Conservation (phyloP, 2,329 filamentous ascomycete genomes). For the Ophiostoma himal-ulmi region DNA sequence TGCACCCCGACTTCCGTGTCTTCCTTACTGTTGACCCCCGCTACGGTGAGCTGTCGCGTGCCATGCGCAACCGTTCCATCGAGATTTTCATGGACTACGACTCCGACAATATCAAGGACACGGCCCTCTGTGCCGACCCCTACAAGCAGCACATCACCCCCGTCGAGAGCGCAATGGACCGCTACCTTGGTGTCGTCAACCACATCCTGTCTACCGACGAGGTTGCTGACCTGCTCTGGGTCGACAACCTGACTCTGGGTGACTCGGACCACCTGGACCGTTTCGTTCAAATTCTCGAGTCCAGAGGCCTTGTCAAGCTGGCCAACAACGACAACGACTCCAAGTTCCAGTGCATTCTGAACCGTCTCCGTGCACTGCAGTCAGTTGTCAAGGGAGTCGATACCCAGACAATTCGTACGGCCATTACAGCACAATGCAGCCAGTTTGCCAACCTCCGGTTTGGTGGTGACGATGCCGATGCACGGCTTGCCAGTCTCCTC, state of each 20-base stretch:
- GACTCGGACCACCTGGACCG: conserved; percentile 40
- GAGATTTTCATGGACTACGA: conserved; percentile 68
- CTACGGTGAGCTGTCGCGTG: conserved; percentile 87
- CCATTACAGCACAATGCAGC: conserved; percentile 33
- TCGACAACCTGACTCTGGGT: conserved; percentile 44
- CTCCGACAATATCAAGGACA: conserved; percentile 24
- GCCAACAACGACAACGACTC: background rate
- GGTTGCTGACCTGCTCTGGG: conserved; percentile 37
- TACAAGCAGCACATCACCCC: conserved; percentile 40
- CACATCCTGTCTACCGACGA: conserved; percentile 30
- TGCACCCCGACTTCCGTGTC: conserved; percentile 81
- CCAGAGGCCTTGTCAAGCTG: conserved; percentile 3
- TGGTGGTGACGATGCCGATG: background rate
- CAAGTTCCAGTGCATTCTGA: conserved; percentile 3
- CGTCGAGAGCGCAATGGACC: conserved; percentile 46
- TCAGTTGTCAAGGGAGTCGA: conserved; percentile 32
- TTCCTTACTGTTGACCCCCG: conserved; percentile 91
- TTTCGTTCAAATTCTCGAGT: conserved; percentile 19
- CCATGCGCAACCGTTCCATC: conserved; percentile 91
- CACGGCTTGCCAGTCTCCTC: background rate
- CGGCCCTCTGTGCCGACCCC: conserved; percentile 22
- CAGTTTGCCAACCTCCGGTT: background rate
- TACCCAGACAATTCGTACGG: conserved; percentile 32
- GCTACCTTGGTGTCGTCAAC: conserved; percentile 40
- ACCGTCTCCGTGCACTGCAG: conserved; percentile 24